Evolutionary conservation across 495 filamentous ascomycete species (phyloP), one percentile per base, ranked within the genome.

Genomic region (Penicillium angulare): DNA sequence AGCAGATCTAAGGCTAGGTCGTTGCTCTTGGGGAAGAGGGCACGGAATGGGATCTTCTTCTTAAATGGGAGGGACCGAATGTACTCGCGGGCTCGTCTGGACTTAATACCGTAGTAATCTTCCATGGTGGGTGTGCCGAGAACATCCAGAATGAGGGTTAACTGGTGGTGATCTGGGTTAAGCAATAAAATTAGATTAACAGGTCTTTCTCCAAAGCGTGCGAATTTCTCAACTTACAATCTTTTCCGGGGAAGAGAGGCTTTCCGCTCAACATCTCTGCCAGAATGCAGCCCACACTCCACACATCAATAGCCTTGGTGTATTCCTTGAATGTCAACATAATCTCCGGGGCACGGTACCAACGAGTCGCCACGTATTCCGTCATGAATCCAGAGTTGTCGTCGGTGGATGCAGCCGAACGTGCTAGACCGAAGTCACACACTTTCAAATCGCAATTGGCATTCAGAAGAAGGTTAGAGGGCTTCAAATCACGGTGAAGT

Each of bases 291-390:
- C 95, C 95, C 33, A 99, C 95, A 66, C 91, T 96, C 95, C 95
- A 99, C 20, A 99, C 91, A 66, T 99, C 95, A 67, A 99, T 99
- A 26, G 95, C 95, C 78, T 97, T 99, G 51, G 95, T 99, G 75
- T 99, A 97, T 74, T 97, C 93, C 78, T 99, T 97, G 82, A 99
- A 99, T 40, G 92, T 97, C 78, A 99, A 86, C 95, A 99, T 99
- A 71, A 99, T 99, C 72, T 99, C 95, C 41, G 95, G 95, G 2
- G 95, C 93, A 67, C 95, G 88, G 71, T 99, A 99, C 95, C 95
- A 99, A 63, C 95, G 82, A 46, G 95, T 99, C 39, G 95, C 95
- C 47, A 99, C 95, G 66, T 99, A 99, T 88, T 99, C 95, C 13
- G 95, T 99, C 95, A 99, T 99, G 81, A 97, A 99, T 22, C 95